Conservation (phyloP, 441 rosid species). For the Capsella rubella region DNA sequence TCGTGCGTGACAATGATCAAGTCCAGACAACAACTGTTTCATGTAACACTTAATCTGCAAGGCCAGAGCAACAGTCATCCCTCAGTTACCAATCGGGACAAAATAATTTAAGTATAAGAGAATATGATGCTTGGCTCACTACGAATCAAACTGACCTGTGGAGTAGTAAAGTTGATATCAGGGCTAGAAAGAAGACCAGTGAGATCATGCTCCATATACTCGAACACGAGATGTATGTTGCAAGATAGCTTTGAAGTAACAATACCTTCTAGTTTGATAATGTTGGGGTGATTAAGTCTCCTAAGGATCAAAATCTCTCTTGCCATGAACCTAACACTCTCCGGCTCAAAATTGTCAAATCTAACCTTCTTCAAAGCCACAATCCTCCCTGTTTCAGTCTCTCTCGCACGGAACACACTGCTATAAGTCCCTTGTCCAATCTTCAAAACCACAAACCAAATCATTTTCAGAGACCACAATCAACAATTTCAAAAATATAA, state of each 20-base stretch:
- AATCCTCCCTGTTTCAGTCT: slow-evolving; percentile 76
- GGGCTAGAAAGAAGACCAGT: slow-evolving; percentile 93
- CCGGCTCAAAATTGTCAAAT: slow-evolving; percentile 93
- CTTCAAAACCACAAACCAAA: slow-evolving; percentile 47
- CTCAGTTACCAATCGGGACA: not conserved
- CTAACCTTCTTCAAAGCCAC: slow-evolving; percentile 94
- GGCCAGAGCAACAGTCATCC: slow-evolving; percentile 11
- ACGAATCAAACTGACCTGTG: slow-evolving; percentile 67
- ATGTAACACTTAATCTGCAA: slow-evolving; percentile 86
- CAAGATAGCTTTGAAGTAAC: slow-evolving; percentile 84
- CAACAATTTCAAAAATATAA: not conserved
- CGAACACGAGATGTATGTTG: slow-evolving; percentile 87
- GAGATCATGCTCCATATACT: slow-evolving; percentile 96
- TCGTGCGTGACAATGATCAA: slow-evolving; percentile 84
- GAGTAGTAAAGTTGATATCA: slow-evolving; percentile 77
- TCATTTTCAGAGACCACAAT: not conserved
- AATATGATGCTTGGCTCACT: not conserved
- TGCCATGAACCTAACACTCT: slow-evolving; percentile 97
- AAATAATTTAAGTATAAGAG: slow-evolving; percentile 7
- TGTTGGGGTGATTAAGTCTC: slow-evolving; percentile 82
- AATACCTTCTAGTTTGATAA: slow-evolving; percentile 84
- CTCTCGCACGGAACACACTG: slow-evolving; percentile 88
- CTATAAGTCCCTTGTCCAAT: slow-evolving; percentile 97
- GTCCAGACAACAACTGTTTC: slow-evolving; percentile 85
- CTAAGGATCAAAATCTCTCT: slow-evolving; percentile 89